phyloP scores from a whole-genome alignment of 2,329 filamentous ascomycete genomes.

The Xylaria sp. region DNA sequence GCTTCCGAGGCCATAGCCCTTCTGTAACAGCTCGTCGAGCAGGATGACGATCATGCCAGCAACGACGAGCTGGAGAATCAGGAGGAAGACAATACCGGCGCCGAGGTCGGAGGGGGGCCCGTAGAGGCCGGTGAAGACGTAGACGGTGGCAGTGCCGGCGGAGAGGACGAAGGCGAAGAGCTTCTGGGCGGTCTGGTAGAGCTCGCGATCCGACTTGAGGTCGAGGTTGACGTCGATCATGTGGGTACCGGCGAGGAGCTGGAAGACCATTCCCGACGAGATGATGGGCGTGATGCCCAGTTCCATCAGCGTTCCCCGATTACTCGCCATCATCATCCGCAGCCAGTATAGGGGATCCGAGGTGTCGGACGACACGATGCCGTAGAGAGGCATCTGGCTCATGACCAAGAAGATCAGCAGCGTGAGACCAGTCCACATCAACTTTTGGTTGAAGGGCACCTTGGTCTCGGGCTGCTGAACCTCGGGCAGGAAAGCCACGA shows the following conservation, averaged over 20 bases:
- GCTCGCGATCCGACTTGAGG: slow-evolving; percentile 98
- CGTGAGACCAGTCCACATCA: slow-evolving; percentile 94
- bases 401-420: slow-evolving; percentile 99
- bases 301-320: slow-evolving; percentile 94
- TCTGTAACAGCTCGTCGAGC: slow-evolving; percentile 97
- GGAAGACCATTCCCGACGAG: slow-evolving; percentile 99
- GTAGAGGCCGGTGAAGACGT: slow-evolving; percentile 97
- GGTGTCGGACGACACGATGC: slow-evolving; percentile 98
- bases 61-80: slow-evolving; percentile 96
- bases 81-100: slow-evolving; percentile 95
- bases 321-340: slow-evolving; percentile 99
- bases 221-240: slow-evolving; percentile 99
- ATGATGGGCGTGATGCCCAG: slow-evolving; percentile 98
- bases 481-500: slow-evolving; percentile 99
- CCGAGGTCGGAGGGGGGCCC: slow-evolving; percentile 95
- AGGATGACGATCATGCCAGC: slow-evolving; percentile 99
- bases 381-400: slow-evolving; percentile 98
- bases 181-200: slow-evolving; percentile 99
- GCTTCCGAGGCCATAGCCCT: slow-evolving; percentile 97
- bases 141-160: slow-evolving; percentile 96
- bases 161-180: slow-evolving; percentile 97
- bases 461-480: slow-evolving; percentile 98
- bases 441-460: slow-evolving; percentile 97
- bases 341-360: slow-evolving; percentile 99
- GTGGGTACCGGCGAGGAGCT: slow-evolving; percentile 98